A percentile compares a stretch with the other conserved stretches of the same genome.
These are phyloP conservation scores for Macrolepiota fuliginosa DNA, from an alignment of 768 basidiomycete genomes.

Conservation along the genomic window DNA sequence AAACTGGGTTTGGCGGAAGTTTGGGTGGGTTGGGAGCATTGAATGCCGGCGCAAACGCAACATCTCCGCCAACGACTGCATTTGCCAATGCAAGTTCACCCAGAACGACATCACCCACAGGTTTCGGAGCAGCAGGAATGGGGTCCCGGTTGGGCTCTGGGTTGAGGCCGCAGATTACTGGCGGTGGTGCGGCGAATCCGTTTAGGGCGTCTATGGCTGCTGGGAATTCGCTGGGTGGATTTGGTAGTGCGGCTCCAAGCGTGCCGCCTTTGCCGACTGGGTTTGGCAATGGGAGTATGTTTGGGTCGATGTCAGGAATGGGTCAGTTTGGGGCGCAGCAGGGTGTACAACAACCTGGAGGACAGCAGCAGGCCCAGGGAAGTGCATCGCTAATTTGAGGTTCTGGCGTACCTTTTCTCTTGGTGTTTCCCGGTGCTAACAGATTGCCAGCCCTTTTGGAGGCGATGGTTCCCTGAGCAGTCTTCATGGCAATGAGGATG, in stretches of 20 bases:
- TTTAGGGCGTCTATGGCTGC: conserved; percentile 61
- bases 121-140: not conserved
- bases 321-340: not conserved
- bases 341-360: conserved; percentile 14
- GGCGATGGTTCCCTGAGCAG: not conserved
- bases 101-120: not conserved
- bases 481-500: not conserved
- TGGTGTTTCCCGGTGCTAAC: not conserved
- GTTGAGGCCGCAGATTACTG: conserved; percentile 62
- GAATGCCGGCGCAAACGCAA: conserved; percentile 8
- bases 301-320: conserved; percentile 7
- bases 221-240: conserved; percentile 16
- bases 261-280: conserved; percentile 10
- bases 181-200: conserved; percentile 60
- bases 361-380: conserved; percentile 39
- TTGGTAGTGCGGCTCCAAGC: not conserved
- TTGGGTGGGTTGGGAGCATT: not conserved
- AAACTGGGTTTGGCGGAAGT: conserved; percentile 9
- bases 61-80: conserved; percentile 17
- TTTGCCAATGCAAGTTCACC: conserved; percentile 15
- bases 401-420: not conserved
- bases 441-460: no score
- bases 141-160: conserved; percentile 42
- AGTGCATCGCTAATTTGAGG: conserved; percentile 48
- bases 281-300: conserved; percentile 8